phyloP scores from a whole-genome alignment of 805 yeast species.

The Lipomyces lipofer region DNA sequence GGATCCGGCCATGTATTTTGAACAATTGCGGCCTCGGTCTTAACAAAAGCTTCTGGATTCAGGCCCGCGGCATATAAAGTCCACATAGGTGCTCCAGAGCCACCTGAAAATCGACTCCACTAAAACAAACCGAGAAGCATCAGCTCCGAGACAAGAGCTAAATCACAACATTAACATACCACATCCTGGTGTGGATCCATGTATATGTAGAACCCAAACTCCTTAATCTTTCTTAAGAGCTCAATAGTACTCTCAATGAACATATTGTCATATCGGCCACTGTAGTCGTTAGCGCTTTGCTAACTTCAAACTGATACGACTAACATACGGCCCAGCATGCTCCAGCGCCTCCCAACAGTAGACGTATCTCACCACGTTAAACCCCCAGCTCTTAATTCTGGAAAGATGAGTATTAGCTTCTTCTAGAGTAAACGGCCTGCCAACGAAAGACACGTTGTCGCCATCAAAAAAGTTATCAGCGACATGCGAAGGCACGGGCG shows the following conservation, averaged over 20 bases:
- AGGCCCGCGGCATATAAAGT: constrained; percentile 86
- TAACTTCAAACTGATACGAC: too few relatives aligned
- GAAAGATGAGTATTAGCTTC: constrained; percentile 70
- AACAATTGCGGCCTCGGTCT: constrained; percentile 75
- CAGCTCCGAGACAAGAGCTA: neutral
- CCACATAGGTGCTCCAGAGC: constrained; percentile 95
- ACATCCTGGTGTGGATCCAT: constrained; percentile 93
- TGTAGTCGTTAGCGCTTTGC: neutral
- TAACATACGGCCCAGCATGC: constrained; percentile 67
- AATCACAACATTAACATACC: constrained; percentile 14
- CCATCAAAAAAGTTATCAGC: constrained; percentile 60
- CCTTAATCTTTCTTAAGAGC: constrained; percentile 56
- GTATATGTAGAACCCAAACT: constrained; percentile 70
- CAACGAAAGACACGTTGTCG: constrained; percentile 75
- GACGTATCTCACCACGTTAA: constrained; percentile 71
- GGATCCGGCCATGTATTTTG: constrained; percentile 60
- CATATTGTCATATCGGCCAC: constrained; percentile 70
- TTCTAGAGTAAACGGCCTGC: constrained; percentile 73
- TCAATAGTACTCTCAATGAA: constrained; percentile 69
- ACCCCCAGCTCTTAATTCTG: constrained; percentile 78
- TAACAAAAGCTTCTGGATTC: constrained; percentile 68
- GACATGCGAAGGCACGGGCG: constrained; percentile 47
- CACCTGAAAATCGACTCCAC: constrained; percentile 88
- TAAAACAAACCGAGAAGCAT: neutral
- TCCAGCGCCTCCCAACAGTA: constrained; percentile 93